Base-by-base conservation (phyloP, 345 rosid genomes). In the Hevea brasiliensis region DNA sequence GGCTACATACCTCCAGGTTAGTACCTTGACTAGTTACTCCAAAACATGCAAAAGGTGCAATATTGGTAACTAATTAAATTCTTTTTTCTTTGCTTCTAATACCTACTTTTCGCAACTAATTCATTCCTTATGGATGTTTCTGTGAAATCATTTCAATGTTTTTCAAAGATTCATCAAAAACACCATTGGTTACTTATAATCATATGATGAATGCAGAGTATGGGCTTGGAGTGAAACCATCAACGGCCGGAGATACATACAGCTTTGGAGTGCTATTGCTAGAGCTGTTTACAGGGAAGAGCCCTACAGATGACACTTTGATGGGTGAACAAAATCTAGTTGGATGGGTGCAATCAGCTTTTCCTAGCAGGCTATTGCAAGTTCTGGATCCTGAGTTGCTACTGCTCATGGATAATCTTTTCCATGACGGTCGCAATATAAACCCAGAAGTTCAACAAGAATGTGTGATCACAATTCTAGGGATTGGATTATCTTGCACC, bases 191-290 rank as follows among this genome's bases (percentile, higher is more conserved):
- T n/a, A n/a, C n/a, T n/a, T n/a, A n/a, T n/a, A n/a, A n/a, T n/a
- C n/a, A n/a, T n/a, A n/a, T n/a, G n/a, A n/a, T n/a, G 18, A 8
- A n/a, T 65, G 81, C 80, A 87, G 89, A 87, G 61, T 87, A 83
- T 71, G 87, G 90, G 4, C 21, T 79, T 13, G 88, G 89, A 27
- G 47, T 65, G 61, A 76, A 77, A 53, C 81, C 87, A 21, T 77
- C 89, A 64, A 77, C 73, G 44, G 77, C 79, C 35, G 88, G 89
- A 67, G 89, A 87, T 67, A 83, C 79, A 20, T 85, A 82, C 73
- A 83, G 86, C 76, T 83, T 42, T 27, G 84, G 86, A 42, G 80
- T 83, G 32, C 59, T 69, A 70, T 50, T 87, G 72, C 79, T 87
- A 2, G 87, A 83, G 77, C 58, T 85, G 5, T 72, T 80, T 27